Percentiles rank a stretch among this genome's conserved stretches.
Evolutionary conservation across 164 flowering plant species (phyloP).

Genomic region (Liquidambar formosana): DNA sequence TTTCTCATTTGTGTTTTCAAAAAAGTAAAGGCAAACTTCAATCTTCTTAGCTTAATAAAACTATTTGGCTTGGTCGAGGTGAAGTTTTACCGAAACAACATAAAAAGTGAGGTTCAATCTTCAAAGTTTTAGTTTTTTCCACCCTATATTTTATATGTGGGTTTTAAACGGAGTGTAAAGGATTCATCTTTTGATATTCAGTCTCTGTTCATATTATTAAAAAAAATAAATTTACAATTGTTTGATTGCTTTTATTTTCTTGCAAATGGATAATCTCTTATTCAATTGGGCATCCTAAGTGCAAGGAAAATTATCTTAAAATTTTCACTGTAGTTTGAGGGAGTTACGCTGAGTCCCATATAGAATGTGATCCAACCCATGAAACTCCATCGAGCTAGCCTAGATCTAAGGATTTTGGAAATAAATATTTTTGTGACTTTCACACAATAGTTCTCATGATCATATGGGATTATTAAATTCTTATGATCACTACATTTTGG

Average conservation of each 20-base stretch:
- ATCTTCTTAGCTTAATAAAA: neutral
- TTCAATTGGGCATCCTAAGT: too few relatives aligned
- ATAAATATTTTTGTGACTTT: neutral
- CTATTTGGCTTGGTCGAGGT: neutral
- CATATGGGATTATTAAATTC: neutral
- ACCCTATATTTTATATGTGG: neutral
- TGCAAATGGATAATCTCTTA: too few relatives aligned
- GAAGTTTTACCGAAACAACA: neutral
- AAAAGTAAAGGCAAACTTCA: neutral
- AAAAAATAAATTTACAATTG: too few relatives aligned
- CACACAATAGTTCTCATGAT: neutral
- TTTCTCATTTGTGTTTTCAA: neutral
- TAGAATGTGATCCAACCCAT: neutral
- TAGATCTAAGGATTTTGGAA: neutral
- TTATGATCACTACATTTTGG: neutral
- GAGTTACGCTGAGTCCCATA: too few relatives aligned
- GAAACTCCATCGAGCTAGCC: neutral
- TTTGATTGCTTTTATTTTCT: too few relatives aligned
- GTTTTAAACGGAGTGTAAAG: too few relatives aligned
- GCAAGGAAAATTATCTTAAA: too few relatives aligned
- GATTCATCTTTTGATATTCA: too few relatives aligned
- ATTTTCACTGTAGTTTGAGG: too few relatives aligned
- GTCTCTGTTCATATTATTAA: too few relatives aligned
- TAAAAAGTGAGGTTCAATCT: neutral
- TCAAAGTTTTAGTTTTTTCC: neutral